A percentile compares a stretch with the other conserved stretches of the same genome.
Evolutionary conservation across 768 basidiomycete species (phyloP).

Genomic region (Leccinum longicurvipes): DNA sequence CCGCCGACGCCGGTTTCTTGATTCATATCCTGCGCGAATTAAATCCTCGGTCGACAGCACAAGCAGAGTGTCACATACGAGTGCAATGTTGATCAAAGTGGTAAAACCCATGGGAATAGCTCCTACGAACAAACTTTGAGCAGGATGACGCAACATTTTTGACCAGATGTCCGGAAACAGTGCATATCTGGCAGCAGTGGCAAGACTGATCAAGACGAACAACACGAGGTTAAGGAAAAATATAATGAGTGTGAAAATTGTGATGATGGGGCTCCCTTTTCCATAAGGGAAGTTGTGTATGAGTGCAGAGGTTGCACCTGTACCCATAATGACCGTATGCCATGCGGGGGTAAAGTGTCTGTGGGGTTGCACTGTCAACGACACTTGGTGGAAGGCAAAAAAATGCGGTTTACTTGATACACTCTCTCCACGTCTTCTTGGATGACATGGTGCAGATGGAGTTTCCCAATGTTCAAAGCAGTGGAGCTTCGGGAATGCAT

Average conservation of each 20-base stretch:
- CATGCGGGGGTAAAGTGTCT: slow-evolving; percentile 48
- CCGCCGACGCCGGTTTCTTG: slow-evolving; percentile 37
- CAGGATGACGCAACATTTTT: slow-evolving; percentile 43
- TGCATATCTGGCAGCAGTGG: slow-evolving; percentile 39
- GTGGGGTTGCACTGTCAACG: neutral
- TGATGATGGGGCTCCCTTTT: slow-evolving; percentile 30
- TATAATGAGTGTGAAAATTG: slow-evolving; percentile 34
- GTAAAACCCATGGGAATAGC: slow-evolving; percentile 44
- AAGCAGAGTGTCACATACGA: slow-evolving; percentile 26
- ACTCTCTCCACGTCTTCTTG: slow-evolving; percentile 36
- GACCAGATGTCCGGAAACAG: slow-evolving; percentile 43
- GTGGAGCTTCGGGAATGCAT: neutral
- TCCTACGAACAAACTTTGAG: slow-evolving; percentile 45
- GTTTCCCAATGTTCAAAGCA: neutral
- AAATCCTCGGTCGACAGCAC: neutral
- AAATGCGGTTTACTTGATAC: slow-evolving; percentile 29
- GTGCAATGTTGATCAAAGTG: slow-evolving; percentile 40
- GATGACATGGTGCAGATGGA: slow-evolving; percentile 8
- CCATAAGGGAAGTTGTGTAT: slow-evolving; percentile 44
- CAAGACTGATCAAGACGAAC: slow-evolving; percentile 33
- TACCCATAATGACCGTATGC: slow-evolving; percentile 49
- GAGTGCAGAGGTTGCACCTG: slow-evolving; percentile 39
- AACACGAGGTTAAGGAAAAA: slow-evolving; percentile 41
- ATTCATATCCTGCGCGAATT: slow-evolving; percentile 26
- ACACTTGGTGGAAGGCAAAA: neutral